Evolutionary conservation across 1,284 basidiomycete genomes (phyloP), one percentile per base, ranked within the genome.

Genomic region (Cryptococcus sp.): DNA sequence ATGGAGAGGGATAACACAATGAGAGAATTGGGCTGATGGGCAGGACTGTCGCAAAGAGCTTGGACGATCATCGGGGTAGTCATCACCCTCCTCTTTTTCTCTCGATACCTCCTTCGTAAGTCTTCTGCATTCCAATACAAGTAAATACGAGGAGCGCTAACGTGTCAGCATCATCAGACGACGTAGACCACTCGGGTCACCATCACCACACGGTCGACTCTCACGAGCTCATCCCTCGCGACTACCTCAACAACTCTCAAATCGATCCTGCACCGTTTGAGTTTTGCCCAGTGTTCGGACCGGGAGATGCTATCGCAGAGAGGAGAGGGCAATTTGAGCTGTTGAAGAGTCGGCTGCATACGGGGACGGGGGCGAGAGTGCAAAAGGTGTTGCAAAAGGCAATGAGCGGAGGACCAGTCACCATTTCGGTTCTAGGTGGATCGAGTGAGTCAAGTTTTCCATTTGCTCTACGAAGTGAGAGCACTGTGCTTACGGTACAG

Each of bases 381-480:
- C 87, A 91, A 69, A 79, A 85, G 41, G 82, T 94, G 22, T 76
- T 97, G 42, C 84, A 85, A 65, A 84, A 86, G 66, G 92, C 90
- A 4, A 77, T 97, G 66, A 77, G 84, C 2, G 92, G 91, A 4
- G 79, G 85, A 52, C 89, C 91, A 2, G 81, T 95, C 21, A 94
- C 91, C 7, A 89, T 97, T 59, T 89, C 86, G 60, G 80, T 97
- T 32, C 70, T 97, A 24, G 92, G 92, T 37, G 89, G 92, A 47
- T 91, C 87, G 56, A 78, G 88, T 90, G 65, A 66, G 85, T 77
- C n/a, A n/a, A n/a, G 19, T n/a, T 33, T 21, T 41, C 25, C 21
- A 19, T 16, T 21, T n/a, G 9, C 25, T 26, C n/a, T 28, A 32
- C 33, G 18, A 26, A 10, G 36, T n/a, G 31, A 35, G 35, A 26